Evolutionary conservation across 202 grass and related monocot genomes (phyloP), one percentile per base, ranked within the genome.

Genomic region (Panicum hallii): DNA sequence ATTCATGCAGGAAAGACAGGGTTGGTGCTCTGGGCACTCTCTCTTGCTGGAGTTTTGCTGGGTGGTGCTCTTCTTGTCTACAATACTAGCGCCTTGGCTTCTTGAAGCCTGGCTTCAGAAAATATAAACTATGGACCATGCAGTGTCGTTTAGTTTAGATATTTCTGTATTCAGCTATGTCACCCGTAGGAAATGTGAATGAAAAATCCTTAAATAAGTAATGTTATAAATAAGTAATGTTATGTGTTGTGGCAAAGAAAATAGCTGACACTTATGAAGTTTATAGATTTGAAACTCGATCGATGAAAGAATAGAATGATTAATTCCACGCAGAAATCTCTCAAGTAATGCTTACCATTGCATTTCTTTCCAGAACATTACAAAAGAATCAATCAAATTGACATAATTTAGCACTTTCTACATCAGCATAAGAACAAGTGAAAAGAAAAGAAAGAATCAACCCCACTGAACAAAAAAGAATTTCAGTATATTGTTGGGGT

Each of bases 1-100:
- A 78, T 84, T 65, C 80, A 34, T 90, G 92, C 82, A 94, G 92
- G 90, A 85, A 89, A 78, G 13, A 87, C 70, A 62, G 86, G 86
- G 9, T 36, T 91, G 67, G 75, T 91, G 72, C 80, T 88, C 6
- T 91, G 90, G 90, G 86, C 90, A 52, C 14, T 91, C 30, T 80
- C 86, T 67, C 79, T 91, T 40, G 52, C 90, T 42, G 90, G 90
- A 86, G n/a, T 88, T 53, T 84, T 91, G 67, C 71, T 80, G 8
- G 86, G 73, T 26, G 86, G 86, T 70, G 90, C 74, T 86, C 67
- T 91, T 63, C 86, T 88, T 85, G 68, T 91, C 15, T 91, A 91
- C 72, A 91, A 75, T 81, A 88, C 90, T 20, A 91, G 90, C 42
- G 72, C 90, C 36, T 42, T 91, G 16, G 42, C 62, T 82, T 73